phyloP scores from a whole-genome alignment of 2,329 filamentous ascomycete species.

The Epichloe bromicola region DNA sequence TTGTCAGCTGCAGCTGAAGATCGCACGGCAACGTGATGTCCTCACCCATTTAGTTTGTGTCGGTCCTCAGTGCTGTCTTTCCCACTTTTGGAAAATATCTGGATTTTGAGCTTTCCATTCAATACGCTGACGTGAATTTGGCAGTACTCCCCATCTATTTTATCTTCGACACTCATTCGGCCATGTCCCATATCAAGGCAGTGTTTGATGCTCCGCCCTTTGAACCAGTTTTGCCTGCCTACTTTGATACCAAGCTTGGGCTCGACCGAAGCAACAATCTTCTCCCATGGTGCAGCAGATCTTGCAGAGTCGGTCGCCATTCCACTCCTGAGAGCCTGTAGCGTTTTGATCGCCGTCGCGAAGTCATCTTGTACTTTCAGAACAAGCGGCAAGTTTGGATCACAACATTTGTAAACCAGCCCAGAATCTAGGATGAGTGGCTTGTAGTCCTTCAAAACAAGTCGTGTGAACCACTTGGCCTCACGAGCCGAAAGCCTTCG shows the following conservation, averaged over 20 bases:
- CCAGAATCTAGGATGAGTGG: constrained; percentile 48
- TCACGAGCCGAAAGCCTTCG: constrained; percentile 49
- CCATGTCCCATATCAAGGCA: constrained; percentile 52
- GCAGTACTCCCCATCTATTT: constrained; percentile 83
- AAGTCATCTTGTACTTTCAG: constrained; percentile 60
- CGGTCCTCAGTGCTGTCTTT: constrained; percentile 76
- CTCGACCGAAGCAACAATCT: constrained; percentile 24
- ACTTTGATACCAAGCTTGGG: constrained; percentile 50
- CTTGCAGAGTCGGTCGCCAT: constrained; percentile 10
- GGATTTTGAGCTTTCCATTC: constrained; percentile 42
- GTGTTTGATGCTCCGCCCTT: constrained; percentile 60
- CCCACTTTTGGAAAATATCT: constrained; percentile 85
- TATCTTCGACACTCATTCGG: constrained; percentile 62
- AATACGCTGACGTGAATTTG: constrained; percentile 69
- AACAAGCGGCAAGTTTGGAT: constrained; percentile 57
- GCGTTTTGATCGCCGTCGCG: constrained; percentile 40
- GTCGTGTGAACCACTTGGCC: constrained; percentile 75
- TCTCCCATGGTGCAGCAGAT: constrained; percentile 6
- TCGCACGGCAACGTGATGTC: neutral
- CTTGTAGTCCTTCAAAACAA: constrained; percentile 66
- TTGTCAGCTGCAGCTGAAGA: constrained; percentile 6
- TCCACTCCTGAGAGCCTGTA: constrained; percentile 24
- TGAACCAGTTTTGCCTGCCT: constrained; percentile 49
- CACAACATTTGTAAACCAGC: constrained; percentile 45
- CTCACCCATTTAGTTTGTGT: constrained; percentile 41